These are phyloP conservation scores for Candida odintsovae DNA, from an alignment of 805 yeast genomes.

Conservation along the genomic window DNA sequence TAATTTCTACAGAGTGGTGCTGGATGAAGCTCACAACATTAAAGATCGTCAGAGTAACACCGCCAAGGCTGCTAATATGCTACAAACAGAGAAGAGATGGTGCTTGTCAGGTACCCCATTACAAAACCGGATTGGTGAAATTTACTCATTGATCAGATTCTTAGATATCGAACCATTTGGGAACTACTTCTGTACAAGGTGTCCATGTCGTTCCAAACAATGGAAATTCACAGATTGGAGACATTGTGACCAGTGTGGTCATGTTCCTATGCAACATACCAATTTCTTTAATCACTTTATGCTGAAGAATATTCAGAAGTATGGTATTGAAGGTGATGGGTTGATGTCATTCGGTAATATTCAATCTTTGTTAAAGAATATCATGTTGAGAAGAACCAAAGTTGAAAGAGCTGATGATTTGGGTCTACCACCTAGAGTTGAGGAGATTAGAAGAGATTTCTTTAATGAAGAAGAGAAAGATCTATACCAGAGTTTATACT, in stretches of 20 bases:
- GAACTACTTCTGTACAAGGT: conserved; percentile 86
- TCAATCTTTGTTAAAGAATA: conserved; percentile 64
- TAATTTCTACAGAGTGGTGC: conserved; percentile 74
- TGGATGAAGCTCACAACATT: conserved; percentile 97
- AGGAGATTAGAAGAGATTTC: conserved; percentile 77
- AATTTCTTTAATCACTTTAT: conserved; percentile 94
- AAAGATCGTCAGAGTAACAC: conserved; percentile 93
- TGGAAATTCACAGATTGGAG: conserved; percentile 85
- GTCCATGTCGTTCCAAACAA: conserved; percentile 74
- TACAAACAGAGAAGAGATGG: conserved; percentile 73
- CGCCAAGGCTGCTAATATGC: conserved; percentile 79
- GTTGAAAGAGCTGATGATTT: conserved; percentile 95
- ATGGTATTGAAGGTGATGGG: conserved; percentile 80
- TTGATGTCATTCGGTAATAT: conserved; percentile 69
- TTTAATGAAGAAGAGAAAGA: conserved; percentile 96
- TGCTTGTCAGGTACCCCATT: conserved; percentile 95
- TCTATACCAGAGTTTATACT: conserved; percentile 78
- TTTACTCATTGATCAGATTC: conserved; percentile 87
- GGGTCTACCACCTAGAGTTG: conserved; percentile 94
- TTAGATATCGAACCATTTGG: conserved; percentile 81
- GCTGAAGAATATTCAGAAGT: conserved; percentile 87
- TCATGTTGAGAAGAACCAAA: conserved; percentile 93
- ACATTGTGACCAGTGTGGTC: conserved; percentile 83
- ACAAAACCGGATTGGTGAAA: conserved; percentile 94
- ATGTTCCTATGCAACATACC: conserved; percentile 91